Evolutionary conservation across 2,329 filamentous ascomycete species (phyloP).

Genomic region (Cladosporium sp.): DNA sequence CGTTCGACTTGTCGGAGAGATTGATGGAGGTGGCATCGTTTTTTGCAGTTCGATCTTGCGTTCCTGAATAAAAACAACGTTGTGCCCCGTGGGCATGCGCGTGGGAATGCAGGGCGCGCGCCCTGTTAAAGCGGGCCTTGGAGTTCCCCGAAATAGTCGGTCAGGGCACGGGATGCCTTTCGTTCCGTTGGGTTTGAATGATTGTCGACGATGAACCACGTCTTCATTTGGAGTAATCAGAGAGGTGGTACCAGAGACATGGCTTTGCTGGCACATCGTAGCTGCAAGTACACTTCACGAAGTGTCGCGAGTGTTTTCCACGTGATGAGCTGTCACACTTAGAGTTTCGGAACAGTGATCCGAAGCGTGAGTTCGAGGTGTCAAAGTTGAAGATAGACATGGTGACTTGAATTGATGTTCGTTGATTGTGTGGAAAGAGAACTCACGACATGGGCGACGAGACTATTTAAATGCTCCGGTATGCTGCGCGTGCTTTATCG

Average conservation of each 20-base stretch:
- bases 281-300: constrained; percentile 23
- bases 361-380: neutral
- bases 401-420: neutral
- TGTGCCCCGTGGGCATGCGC: neutral
- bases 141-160: neutral
- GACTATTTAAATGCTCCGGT: neutral
- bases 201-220: neutral
- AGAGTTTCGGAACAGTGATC: constrained; percentile 15
- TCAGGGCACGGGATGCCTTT: neutral
- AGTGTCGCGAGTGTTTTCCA: constrained; percentile 19
- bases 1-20: neutral
- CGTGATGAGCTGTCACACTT: constrained; percentile 6
- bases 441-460: neutral
- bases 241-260: constrained; percentile 26
- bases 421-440: neutral
- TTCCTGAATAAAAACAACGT: neutral
- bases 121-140: neutral
- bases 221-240: constrained; percentile 9
- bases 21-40: neutral
- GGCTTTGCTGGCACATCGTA: constrained; percentile 22
- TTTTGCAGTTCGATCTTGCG: neutral
- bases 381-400: constrained; percentile 13
- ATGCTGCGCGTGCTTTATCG: neutral
- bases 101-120: neutral
- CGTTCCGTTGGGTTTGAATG: neutral